These are phyloP conservation scores for Infundibulicybe gibba DNA, from an alignment of 768 basidiomycete species.

Conservation along the genomic window DNA sequence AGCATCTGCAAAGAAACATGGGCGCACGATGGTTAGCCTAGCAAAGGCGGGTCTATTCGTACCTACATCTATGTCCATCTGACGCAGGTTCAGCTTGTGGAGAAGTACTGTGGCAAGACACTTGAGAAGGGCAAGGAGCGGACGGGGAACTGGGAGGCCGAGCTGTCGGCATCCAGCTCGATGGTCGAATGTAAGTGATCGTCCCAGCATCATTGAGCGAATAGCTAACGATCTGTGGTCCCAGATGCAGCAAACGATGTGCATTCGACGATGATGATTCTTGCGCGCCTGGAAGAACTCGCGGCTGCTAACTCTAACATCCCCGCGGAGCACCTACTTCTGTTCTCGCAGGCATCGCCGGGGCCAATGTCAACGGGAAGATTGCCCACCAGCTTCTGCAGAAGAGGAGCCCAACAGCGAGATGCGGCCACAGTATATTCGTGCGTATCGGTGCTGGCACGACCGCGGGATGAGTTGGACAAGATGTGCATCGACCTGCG, in stretches of 20 bases:
- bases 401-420: no score
- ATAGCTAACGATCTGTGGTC: background rate
- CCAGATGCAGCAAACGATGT: conserved; percentile 37
- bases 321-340: background rate
- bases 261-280: conserved; percentile 32
- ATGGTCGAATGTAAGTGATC: conserved; percentile 17
- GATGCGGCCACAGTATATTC: conserved; percentile 22
- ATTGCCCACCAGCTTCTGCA: no score
- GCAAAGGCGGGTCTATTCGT: background rate
- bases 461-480: conserved; percentile 20
- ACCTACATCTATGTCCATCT: background rate
- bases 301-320: conserved; percentile 19
- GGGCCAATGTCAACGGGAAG: background rate
- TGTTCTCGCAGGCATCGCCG: background rate
- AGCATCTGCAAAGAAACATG: background rate
- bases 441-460: conserved; percentile 32
- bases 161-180: conserved; percentile 18
- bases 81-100: conserved; percentile 23
- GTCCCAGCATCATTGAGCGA: background rate
- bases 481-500: conserved; percentile 25
- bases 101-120: no score
- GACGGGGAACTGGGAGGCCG: conserved; percentile 31
- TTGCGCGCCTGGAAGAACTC: conserved; percentile 16
- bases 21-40: background rate
- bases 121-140: conserved; percentile 26